phyloP scores from a whole-genome alignment of 2,329 filamentous ascomycete species.

The Alternaria arborescens region DNA sequence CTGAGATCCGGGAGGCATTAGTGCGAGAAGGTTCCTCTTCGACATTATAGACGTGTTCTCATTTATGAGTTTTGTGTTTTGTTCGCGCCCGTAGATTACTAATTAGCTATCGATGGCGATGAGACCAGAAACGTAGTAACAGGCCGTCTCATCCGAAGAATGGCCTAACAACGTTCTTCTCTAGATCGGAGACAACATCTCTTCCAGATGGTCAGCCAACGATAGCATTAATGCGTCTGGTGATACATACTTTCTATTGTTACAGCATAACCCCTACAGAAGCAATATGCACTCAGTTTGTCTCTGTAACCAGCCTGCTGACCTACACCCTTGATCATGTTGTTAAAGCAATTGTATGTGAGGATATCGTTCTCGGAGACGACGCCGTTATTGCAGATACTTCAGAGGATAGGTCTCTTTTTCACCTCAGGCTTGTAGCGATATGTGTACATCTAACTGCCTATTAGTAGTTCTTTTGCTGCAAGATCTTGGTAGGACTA shows the following conservation, averaged over 20 bases:
- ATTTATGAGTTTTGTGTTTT: constrained; percentile 1
- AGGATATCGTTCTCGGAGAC: constrained; percentile 3
- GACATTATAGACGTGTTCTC: constrained; percentile 10
- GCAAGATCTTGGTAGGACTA: not conserved
- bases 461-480: constrained; percentile 3
- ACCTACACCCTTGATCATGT: constrained; percentile 9
- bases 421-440: constrained; percentile 4
- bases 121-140: constrained; percentile 5
- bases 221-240: not conserved
- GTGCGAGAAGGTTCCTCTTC: constrained; percentile 8
- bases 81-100: not conserved
- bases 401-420: not conserved
- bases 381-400: not conserved
- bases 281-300: constrained; percentile 16
- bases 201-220: not conserved
- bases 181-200: not conserved
- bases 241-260: constrained; percentile 7
- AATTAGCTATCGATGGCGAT: constrained; percentile 5
- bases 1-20: constrained; percentile 7
- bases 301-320: constrained; percentile 11
- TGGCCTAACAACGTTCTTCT: constrained; percentile 2
- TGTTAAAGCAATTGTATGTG: constrained; percentile 13
- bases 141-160: not conserved
- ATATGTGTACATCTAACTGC: constrained; percentile 1
- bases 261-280: constrained; percentile 9